Percentiles rank a stretch among this genome's conserved stretches.
phyloP scores from a whole-genome alignment of 2,329 filamentous ascomycete species.

The Claviceps africana region DNA sequence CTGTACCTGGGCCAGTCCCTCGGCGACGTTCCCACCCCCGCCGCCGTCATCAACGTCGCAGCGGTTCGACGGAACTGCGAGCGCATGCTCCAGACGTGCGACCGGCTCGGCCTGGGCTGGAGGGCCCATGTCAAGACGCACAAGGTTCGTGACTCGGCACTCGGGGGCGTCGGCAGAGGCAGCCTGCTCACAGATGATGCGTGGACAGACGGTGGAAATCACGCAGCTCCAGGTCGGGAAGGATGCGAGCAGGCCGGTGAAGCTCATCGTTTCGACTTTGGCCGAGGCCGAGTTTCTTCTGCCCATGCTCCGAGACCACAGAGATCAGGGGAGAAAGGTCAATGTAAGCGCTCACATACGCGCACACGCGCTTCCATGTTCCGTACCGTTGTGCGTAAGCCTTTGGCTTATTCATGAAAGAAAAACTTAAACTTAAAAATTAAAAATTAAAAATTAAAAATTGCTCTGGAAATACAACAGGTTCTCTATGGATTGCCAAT shows the following conservation, averaged over 20 bases:
- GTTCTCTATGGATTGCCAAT: constrained; percentile 62
- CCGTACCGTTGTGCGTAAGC: not conserved
- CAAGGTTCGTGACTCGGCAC: constrained; percentile 43
- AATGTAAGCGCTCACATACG: constrained; percentile 34
- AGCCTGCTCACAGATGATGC: constrained; percentile 9
- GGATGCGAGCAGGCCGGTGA: constrained; percentile 29
- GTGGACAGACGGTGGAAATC: constrained; percentile 47
- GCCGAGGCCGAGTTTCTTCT: constrained; percentile 55
- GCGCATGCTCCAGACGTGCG: constrained; percentile 53
- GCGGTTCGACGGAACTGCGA: constrained; percentile 54
- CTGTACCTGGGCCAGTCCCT: constrained; percentile 42
- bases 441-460: not conserved
- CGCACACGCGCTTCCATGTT: not conserved
- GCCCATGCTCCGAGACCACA: constrained; percentile 45
- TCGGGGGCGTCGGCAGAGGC: not conserved
- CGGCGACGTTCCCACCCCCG: constrained; percentile 47
- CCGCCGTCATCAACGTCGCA: constrained; percentile 53
- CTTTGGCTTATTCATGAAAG: not conserved
- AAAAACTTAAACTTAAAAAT: not conserved
- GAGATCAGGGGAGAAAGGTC: constrained; percentile 35
- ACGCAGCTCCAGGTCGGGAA: constrained; percentile 56
- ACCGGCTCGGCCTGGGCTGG: constrained; percentile 48
- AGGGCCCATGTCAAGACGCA: constrained; percentile 74
- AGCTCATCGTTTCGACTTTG: constrained; percentile 62
- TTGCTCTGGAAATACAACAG: constrained; percentile 17